Conservation (phyloP, 164 flowering plant species). For the Malania oleifera region DNA sequence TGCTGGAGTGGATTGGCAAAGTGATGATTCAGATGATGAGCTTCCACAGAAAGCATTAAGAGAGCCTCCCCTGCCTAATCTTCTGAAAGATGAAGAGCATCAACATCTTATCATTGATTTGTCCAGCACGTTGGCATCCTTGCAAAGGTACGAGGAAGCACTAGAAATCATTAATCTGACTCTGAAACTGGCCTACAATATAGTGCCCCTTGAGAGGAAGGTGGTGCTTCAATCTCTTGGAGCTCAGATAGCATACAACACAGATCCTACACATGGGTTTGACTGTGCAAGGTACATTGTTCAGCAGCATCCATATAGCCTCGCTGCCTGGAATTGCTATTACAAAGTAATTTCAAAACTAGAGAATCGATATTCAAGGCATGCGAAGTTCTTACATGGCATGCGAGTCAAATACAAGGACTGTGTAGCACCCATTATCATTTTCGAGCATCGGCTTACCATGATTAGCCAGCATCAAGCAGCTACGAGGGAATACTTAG, state of each 20-base stretch:
- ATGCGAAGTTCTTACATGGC: background rate
- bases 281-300: conserved; percentile 53
- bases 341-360: conserved; percentile 63
- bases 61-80: background rate
- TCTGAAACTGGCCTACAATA: too few relatives aligned
- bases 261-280: conserved; percentile 60
- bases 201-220: too few relatives aligned
- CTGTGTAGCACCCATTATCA: background rate
- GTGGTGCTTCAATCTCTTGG: too few relatives aligned
- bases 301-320: conserved; percentile 67
- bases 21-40: background rate
- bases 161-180: too few relatives aligned
- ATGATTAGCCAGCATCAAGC: conserved; percentile 7
- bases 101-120: background rate
- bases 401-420: background rate
- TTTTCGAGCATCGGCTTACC: conserved; percentile 1
- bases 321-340: conserved; percentile 85
- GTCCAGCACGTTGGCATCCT: too few relatives aligned
- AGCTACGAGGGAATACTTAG: background rate
- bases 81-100: background rate
- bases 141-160: too few relatives aligned
- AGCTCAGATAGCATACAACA: conserved; percentile 57
- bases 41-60: background rate
- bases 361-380: too few relatives aligned
- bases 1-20: conserved; percentile 1